Conservation (phyloP, 768 basidiomycete species). For the Auricularia heimuer region DNA sequence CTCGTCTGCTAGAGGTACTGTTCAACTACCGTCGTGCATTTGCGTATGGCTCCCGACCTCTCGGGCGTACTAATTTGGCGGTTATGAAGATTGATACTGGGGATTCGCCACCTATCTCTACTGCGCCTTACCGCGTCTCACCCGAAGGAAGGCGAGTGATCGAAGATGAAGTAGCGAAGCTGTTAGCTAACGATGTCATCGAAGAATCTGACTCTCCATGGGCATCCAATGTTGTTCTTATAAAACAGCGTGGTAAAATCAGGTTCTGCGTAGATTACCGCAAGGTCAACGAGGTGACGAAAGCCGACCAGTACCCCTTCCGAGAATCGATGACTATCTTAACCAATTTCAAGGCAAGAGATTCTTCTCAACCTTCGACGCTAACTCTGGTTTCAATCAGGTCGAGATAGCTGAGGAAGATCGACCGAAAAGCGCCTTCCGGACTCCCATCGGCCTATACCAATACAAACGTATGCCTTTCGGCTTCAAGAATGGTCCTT, state of each 20-base stretch:
- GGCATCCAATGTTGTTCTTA: constrained; percentile 23
- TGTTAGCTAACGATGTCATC: constrained; percentile 21
- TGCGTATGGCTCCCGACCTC: not conserved
- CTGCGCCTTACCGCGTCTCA: not conserved
- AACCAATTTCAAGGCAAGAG: constrained; percentile 23
- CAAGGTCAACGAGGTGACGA: constrained; percentile 17
- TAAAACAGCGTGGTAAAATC: constrained; percentile 28
- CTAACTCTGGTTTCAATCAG: constrained; percentile 26
- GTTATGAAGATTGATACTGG: not conserved
- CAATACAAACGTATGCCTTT: constrained; percentile 37
- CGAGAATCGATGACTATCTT: constrained; percentile 18
- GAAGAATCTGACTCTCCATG: constrained; percentile 32
- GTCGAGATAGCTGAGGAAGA: constrained; percentile 11
- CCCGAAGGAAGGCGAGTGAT: not conserved
- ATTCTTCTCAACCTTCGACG: constrained; percentile 26
- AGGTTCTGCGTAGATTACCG: constrained; percentile 28
- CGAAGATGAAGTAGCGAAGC: not conserved
- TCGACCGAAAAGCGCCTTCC: constrained; percentile 28
- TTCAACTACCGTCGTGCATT: not conserved
- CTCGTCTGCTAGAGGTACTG: not conserved
- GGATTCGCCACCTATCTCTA: not conserved
- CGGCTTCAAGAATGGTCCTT: constrained; percentile 17
- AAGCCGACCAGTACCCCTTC: constrained; percentile 21
- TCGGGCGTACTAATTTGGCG: not conserved
- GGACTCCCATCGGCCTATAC: constrained; percentile 28